Base-by-base conservation (phyloP, 805 yeast genomes). In the Suhomyces sp. region DNA sequence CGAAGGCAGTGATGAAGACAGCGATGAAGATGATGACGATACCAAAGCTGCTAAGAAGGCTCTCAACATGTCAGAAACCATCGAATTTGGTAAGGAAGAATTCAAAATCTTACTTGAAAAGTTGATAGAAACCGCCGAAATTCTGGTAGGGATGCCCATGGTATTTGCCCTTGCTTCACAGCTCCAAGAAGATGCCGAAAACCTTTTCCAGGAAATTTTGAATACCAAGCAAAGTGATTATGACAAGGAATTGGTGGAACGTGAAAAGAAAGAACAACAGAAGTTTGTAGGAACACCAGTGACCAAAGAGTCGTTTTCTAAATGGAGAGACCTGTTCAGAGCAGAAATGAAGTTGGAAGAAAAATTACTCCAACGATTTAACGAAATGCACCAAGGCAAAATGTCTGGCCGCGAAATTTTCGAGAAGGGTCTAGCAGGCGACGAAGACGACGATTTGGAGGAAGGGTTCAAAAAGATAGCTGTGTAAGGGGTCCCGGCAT, bases 201-300 rank as follows among this genome's bases (percentile, higher is more conserved):
- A 69, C 23, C 63, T 82, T 57, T 88, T 90, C 62, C 81, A 78
- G 27, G 70, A 75, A n/a, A 85, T 86, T 58, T 74, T 88, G 46
- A 72, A 75, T 13, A 61, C 58, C 5, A 76, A 73, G 36, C 92
- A 89, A 61, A 77, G 78, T 51, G 69, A 71, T 56, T 80, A 85
- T 59, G 90, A 89, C 56, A 74, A 77, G 48, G 80, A 79, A 56
- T 70, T 87, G 17, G 72, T 78, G 49, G 84, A 77, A 22, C 83
- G 83, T 57, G 98, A 94, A 67, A 79, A 76, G 60, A 86, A 86
- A 68, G 97, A 91, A 66, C 96, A 90, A 67, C 86, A 86, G 67
- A 94, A 94, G 70, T 93, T 93, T 71, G 76, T 78, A 41, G 99
- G 99, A 35, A 94, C 98, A 0, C 82, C 87, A 51, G 97, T 93